Conservation (phyloP, 1,139 yeast genomes). For the Spathaspora sp. region DNA sequence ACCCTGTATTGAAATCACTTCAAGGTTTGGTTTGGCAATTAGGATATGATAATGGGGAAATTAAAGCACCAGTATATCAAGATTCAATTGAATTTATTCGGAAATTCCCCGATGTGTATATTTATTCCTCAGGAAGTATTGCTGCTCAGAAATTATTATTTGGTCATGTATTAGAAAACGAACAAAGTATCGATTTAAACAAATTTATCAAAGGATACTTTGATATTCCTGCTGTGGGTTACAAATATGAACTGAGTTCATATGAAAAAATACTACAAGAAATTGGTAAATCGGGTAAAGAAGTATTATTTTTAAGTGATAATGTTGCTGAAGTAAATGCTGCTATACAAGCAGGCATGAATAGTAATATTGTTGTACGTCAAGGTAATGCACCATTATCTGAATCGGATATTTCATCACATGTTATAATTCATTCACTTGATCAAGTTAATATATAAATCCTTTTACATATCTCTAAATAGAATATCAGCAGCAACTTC, state of each 20-base stretch:
- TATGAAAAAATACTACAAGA: conserved; percentile 55
- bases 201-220: conserved; percentile 62
- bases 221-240: conserved; percentile 84
- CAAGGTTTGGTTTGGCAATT: conserved; percentile 84
- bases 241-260: conserved; percentile 57
- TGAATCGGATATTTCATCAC: conserved; percentile 23
- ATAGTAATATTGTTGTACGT: conserved; percentile 58
- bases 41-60: conserved; percentile 74
- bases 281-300: conserved; percentile 31
- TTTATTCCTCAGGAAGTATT: conserved; percentile 91
- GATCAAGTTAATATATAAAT: conserved; percentile 14
- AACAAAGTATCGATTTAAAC: conserved; percentile 49
- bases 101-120: conserved; percentile 47
- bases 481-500: conserved; percentile 93
- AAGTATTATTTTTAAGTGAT: conserved; percentile 74
- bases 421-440: conserved; percentile 21
- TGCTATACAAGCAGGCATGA: conserved; percentile 66
- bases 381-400: conserved; percentile 71
- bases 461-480: conserved; percentile 50
- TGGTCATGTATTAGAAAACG: conserved; percentile 49
- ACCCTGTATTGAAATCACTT: conserved; percentile 69
- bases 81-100: conserved; percentile 69
- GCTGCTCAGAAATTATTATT: conserved; percentile 82
- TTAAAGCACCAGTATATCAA: conserved; percentile 71
- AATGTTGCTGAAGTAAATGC: conserved; percentile 68